Evolutionary conservation across 108 stramenopile species (phyloP), one percentile per base, ranked within the genome.

Genomic region (Cyclostephanos invisitatus): DNA sequence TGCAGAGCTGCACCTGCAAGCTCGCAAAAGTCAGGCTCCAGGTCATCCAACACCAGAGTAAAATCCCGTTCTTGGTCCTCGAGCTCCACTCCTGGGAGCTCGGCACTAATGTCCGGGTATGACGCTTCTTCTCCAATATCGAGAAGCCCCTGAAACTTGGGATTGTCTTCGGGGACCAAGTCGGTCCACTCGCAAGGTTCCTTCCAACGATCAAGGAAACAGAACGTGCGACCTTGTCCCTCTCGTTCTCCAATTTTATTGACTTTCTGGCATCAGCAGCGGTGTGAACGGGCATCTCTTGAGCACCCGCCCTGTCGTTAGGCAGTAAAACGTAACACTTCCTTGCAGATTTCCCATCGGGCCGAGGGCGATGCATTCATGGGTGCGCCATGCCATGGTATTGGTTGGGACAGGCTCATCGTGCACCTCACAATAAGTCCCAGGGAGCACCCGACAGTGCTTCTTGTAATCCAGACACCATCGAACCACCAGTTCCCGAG

Each of bases 361-460:
- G 21, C 51, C 51, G 2, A 53, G 64, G n/a, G 9, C 51, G 21
- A 29, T 53, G 1, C 8, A n/a, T 20, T 53, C 51, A 25, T 25
- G 20, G 7, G 51, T 53, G 3, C 18, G 4, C 24, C 1, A 6
- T 1, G 7, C 46, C 53, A 53, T 47, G n/a, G 50, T 63, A 29
- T 77, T 77, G 11, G 75, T 76, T 40, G 46, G 36, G 20, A 24
- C 60, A 10, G 61, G 59, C 9, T 76, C 68, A 46, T 62, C 51
- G 18, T 51, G 49, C 1, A 40, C 61, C 10, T 58, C 18, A 25
- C 58, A 59, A 36, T 62, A 76, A 2, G 68, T 14, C 4, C 75
- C 75, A 5, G 69, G 61, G 7, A 46, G 11, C 11, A 29, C 60
- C 3, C 48, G 9, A 59, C 54, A 57, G 36, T 75, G 74, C 7